Evolutionary conservation across 1,284 basidiomycete species (phyloP), one percentile per base, ranked within the genome.

Genomic region (Trichosporon faecale): DNA sequence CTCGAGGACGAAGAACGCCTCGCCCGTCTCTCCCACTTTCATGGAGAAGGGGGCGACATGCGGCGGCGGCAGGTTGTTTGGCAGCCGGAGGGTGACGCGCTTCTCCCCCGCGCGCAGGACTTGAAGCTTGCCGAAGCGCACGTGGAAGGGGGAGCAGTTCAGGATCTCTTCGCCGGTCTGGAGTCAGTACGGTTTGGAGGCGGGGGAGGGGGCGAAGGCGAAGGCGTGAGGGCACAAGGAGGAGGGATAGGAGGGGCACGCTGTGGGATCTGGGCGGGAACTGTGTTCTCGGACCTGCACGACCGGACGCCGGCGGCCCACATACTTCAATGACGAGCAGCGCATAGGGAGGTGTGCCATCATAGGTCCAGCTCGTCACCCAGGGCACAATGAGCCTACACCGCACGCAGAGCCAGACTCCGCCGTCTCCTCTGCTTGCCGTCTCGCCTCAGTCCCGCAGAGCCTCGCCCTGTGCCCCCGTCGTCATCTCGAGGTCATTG

Each of bases 1-100:
- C 84, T 99, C 95, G 76, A 99, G 93, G 49, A 99, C 92, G 79
- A 99, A 99, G 86, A 99, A 99, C 0, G 96, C 97, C 84, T 99
- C 97, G 21, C 97, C 97, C 1, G 95, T 93, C 72, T 99, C 96
- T 57, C 95, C 94, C 75, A 99, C 95, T 86, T 99, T 99, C 97
- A 99, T 99, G 79, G 88, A 89, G 81, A 94, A 99, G 1, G 96
- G 96, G 66, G 80, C 83, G n/a, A 79, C 67, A 74, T 83, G 80
- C 8, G 82, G 82, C 9, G 77, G 72, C 0, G 82, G 79, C 14
- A 83, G 75, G 70, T 83, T 84, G 69, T 84, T 80, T 7, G 83
- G 83, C 40, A 95, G 88, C 66, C 88, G 88, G 33, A 95, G 88
- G 72, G 90, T 91, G 69, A 95, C 94, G 86, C 94, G 94, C 86